Conservation (phyloP, 2,329 filamentous ascomycete species). For the Aspergillus sp. region DNA sequence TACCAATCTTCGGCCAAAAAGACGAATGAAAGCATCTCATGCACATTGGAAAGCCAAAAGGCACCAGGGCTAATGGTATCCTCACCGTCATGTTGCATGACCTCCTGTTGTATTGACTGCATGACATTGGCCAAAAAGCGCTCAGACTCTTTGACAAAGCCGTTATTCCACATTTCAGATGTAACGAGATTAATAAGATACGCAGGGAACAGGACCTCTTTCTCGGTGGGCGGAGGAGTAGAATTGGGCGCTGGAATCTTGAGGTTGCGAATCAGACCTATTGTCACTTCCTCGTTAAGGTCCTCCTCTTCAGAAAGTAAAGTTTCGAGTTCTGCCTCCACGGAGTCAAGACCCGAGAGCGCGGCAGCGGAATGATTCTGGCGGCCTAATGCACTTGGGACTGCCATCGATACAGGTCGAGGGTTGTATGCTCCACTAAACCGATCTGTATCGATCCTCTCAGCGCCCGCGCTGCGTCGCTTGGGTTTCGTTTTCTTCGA, state of each 20-base stretch:
- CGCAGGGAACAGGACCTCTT: conserved; percentile 97
- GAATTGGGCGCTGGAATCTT: conserved; percentile 90
- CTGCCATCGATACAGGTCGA: conserved; percentile 92
- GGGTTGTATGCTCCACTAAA: conserved; percentile 94
- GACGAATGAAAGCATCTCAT: conserved; percentile 99
- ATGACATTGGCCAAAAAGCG: conserved; percentile 98
- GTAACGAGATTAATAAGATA: conserved; percentile 99
- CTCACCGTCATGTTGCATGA: conserved; percentile 98
- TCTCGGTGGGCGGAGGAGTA: conserved; percentile 88
- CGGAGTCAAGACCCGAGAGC: conserved; percentile 80
- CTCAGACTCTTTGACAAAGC: conserved; percentile 98
- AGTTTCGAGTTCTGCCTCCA: conserved; percentile 92
- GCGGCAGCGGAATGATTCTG: conserved; percentile 73
- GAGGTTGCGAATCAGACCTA: conserved; percentile 92
- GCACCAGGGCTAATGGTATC: conserved; percentile 95
- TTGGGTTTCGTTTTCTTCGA: conserved; percentile 89
- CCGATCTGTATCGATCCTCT: conserved; percentile 80
- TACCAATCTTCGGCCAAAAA: conserved; percentile 99
- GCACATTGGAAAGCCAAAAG: conserved; percentile 98
- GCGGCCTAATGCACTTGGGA: conserved; percentile 59
- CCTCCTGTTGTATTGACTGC: conserved; percentile 99
- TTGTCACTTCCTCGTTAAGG: conserved; percentile 93
- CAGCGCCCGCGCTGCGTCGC: conserved; percentile 81
- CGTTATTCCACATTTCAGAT: conserved; percentile 99
- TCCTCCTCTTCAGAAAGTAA: conserved; percentile 93